A percentile compares a stretch with the other conserved stretches of the same genome.
phyloP scores from a whole-genome alignment of 2,329 filamentous ascomycete genomes.

The Beauveria varroae region DNA sequence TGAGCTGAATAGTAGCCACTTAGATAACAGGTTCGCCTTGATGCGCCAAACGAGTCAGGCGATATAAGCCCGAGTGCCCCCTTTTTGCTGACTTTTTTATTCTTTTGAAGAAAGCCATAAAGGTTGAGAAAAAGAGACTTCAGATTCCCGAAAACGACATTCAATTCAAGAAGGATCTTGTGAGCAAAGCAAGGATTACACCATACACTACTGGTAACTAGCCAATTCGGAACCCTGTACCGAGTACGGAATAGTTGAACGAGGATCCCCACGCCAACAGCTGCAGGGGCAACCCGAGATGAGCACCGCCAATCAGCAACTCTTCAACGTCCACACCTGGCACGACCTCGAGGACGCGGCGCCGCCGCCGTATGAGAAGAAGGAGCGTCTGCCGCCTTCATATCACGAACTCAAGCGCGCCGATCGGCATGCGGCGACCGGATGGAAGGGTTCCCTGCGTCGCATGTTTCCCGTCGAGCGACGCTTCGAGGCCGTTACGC shows the following conservation, averaged over 20 bases:
- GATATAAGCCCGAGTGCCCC: background rate
- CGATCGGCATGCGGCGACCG: background rate
- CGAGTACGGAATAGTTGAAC: background rate
- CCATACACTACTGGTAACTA: background rate
- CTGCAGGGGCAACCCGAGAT: background rate
- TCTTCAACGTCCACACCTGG: background rate
- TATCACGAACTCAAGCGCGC: conserved; percentile 1
- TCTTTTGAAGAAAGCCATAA: background rate
- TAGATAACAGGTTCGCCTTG: background rate
- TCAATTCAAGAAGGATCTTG: background rate
- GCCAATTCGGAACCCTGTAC: too few species aligned
- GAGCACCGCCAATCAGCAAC: background rate
- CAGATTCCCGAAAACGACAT: background rate
- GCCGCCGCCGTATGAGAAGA: conserved; percentile 9
- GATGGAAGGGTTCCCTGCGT: conserved; percentile 1
- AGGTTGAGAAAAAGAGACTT: background rate
- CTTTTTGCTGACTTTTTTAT: background rate
- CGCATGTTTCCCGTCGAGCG: background rate
- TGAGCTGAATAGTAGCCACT: background rate
- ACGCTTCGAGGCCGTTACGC: conserved; percentile 9
- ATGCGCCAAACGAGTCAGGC: conserved; percentile 1
- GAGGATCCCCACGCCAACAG: background rate
- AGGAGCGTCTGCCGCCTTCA: background rate
- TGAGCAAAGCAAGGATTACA: background rate
- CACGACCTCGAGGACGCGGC: background rate